Evolutionary conservation across 495 filamentous ascomycete genomes (phyloP), one percentile per base, ranked within the genome.

Genomic region (Penicillium cataractarum): DNA sequence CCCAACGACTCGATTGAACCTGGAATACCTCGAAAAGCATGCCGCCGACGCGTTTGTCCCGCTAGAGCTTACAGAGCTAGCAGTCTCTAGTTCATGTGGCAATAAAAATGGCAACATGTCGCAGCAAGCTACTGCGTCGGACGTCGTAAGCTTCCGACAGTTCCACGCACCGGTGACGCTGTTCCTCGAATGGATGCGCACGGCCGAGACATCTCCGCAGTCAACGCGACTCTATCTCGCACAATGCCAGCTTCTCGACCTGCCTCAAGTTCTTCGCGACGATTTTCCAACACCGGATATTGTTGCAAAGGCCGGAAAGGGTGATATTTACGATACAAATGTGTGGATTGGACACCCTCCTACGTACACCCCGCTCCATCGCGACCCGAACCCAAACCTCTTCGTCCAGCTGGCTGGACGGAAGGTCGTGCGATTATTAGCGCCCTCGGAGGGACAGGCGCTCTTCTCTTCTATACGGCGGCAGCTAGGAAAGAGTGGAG

Each of bases 351-450:
- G 95, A 10, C 76, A 89, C 5, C 84, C 92, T 33, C 90, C 91
- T 2, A 97, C 93, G 0, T 90, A 89, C 68, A 98, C 95, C 0
- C 92, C 95, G 7, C 82, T 96, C 10, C 95, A 99, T 76, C 82
- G 88, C 22, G 95, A 99, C 69, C 95, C 95, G 0, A 99, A 99
- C 66, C 92, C 92, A 8, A 99, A 99, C 70, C 69, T 97, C 0
- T 97, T 98, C 72, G 85, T 91, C 39, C 95, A 99, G 74, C 73
- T 99, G 19, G 84, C 85, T 6, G 87, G 92, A 4, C 73, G 67
- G 63, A 99, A 99, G 70, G 71, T 77, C 1, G 82, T 97, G 44
- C 78, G 93, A n/a, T 64, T 98, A 12, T 78, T 91, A 40, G 68
- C 79, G 13, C 92, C 93, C 0, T 63, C 68, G 1, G 71, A 76